phyloP scores from a whole-genome alignment of 2,329 filamentous ascomycete species.

The Calonectria multiphialidica region DNA sequence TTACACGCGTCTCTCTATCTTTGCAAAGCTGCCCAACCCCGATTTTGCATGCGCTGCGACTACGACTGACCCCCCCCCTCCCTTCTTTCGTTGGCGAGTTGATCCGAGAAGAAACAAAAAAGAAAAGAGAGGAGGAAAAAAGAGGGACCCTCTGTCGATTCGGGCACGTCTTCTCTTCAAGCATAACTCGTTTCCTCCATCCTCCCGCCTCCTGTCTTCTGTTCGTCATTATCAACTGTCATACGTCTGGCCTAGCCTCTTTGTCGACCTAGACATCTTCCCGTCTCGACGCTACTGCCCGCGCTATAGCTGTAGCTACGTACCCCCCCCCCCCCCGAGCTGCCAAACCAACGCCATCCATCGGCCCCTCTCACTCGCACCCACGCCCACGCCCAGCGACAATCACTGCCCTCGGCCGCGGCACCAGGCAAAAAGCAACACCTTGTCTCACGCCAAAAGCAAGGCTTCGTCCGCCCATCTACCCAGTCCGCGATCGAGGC shows the following conservation, averaged over 20 bases:
- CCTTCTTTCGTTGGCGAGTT: neutral
- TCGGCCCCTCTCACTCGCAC: slow-evolving; percentile 17
- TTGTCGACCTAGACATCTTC: slow-evolving; percentile 17
- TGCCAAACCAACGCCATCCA: slow-evolving; percentile 13
- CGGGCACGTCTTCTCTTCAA: neutral
- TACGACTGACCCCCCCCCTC: neutral
- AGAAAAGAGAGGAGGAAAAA: neutral
- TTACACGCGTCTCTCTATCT: neutral
- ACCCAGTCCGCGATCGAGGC: slow-evolving; percentile 33
- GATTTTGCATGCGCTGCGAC: neutral
- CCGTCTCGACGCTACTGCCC: slow-evolving; percentile 26
- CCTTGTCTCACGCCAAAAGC: slow-evolving; percentile 41
- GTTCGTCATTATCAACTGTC: slow-evolving; percentile 16
- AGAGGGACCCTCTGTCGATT: neutral
- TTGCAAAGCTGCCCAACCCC: neutral
- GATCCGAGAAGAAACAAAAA: neutral
- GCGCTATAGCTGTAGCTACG: slow-evolving; percentile 9
- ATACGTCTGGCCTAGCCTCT: slow-evolving; percentile 16
- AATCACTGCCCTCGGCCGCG: slow-evolving; percentile 24
- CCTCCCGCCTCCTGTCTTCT: neutral
- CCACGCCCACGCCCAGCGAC: slow-evolving; percentile 14
- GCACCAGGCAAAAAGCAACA: slow-evolving; percentile 29
- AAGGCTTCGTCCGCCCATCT: slow-evolving; percentile 32
- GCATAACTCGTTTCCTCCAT: neutral
- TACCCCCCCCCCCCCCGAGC: slow-evolving; percentile 16